Base-by-base conservation (phyloP, 1,284 basidiomycete genomes). In the Termitomyces sp. region DNA sequence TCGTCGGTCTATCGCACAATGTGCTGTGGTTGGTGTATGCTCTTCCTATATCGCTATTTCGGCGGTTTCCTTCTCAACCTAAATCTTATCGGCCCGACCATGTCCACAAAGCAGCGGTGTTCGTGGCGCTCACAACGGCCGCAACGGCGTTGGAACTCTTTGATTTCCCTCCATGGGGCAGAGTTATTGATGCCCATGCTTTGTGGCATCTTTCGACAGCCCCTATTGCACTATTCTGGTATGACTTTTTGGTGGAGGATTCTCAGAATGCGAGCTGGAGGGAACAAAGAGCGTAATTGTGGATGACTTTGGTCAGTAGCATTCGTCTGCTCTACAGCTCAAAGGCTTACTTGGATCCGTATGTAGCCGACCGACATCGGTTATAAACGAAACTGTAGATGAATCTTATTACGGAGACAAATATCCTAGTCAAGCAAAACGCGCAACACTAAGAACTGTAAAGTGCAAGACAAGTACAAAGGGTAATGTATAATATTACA, bases 171-270 rank as follows among this genome's bases (percentile, higher is more conserved):
- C 92, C 97, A 0, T 74, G 84, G 70, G 62, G 67, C 24, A 72
- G 93, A 39, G 67, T 84, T 3, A 72, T 98, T n/a, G 97, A 99
- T 64, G 93, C 96, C 0, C 97, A 99, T 68, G 78, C 93, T 3
- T 71, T 98, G 10, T 99, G 97, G 97, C 97, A 99, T 71, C 72
- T 90, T 3, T 80, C 84, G 2, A 99, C 96, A 0, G 86, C 82
- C 0, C 90, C 90, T 0, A 81, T 99, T 44, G 81, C 85, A 2
- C 65, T 78, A 46, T 76, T 81, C 53, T 99, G 96, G 96, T 99
- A 93, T 62, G 72, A 77, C 14, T 95, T 94, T 64, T 66, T 93
- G 35, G 64, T 88, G 4, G 66, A 79, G 56, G 91, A 94, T 66
- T 76, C 88, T 1, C 68, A 73, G 46, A 85, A 90, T 58, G 63